Evolutionary conservation across 305 asterid species (phyloP), one percentile per base, ranked within the genome.

Genomic region (Rubia balearica): DNA sequence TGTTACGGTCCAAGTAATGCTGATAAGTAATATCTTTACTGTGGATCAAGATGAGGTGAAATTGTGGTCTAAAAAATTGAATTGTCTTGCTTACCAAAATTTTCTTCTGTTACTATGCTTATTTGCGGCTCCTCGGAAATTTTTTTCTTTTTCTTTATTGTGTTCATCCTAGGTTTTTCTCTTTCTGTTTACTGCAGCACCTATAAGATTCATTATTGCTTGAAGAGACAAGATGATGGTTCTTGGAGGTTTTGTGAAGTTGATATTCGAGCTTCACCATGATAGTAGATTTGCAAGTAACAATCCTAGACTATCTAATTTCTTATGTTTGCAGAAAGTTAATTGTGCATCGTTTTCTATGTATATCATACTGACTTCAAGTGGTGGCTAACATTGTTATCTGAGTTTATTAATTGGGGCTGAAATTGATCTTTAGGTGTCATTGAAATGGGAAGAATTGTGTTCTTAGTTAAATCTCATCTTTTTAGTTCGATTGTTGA

Each of bases 211-310:
- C 86, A 73, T 30, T 95, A 95, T 78, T 83, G 75, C 73, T 87
- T 92, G 73, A 87, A 85, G 87, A 90, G 88, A 88, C 92, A 88
- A 67, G 85, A 78, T 9, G 92, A 86, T 73, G 96, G 96, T 66
- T 85, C 94, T 11, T 95, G 99, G 98, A 92, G 84, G 81, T 92
- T 95, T 81, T 86, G 78, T 43, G 86, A 90, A 84, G 86, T 83
- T 68, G 88, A 87, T 74, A 85, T 95, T 78, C 85, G 78, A 75
- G 82, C 84, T 71, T 81, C 89, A 14, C 72, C 80, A 1, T 86
- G 88, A 79, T 71, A n/a, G 27, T 51, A 21, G 38, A 43, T 65
- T 72, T 30, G 21, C 66, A n/a, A 48, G 63, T 49, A 61, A 6
- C 1, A 12, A 6, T 12, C n/a, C 30, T 68, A 10, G 42, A 43